Percentiles rank a stretch among this genome's conserved stretches.
Conservation (phyloP, 2,329 filamentous ascomycete species). For the Arthrinium puccinioides region DNA sequence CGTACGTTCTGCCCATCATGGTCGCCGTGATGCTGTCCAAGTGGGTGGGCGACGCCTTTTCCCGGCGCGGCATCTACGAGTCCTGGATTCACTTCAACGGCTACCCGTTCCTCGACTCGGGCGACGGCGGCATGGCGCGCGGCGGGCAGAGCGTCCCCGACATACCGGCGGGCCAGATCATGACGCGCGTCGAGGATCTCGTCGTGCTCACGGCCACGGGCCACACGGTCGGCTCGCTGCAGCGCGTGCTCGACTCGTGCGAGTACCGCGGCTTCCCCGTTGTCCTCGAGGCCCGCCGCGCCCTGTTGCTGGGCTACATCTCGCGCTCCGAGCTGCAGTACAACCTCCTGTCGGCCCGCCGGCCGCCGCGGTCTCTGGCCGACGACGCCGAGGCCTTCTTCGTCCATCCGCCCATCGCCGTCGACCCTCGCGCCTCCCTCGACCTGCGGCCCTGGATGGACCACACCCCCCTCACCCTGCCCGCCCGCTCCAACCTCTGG, state of each 20-base stretch:
- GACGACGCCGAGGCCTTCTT: constrained; percentile 77
- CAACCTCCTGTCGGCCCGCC: constrained; percentile 60
- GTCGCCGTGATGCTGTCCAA: constrained; percentile 97
- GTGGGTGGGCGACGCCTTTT: constrained; percentile 96
- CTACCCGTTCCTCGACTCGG: constrained; percentile 92
- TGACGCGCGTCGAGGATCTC: constrained; percentile 88
- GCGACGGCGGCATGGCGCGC: constrained; percentile 54
- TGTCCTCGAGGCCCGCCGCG: constrained; percentile 68
- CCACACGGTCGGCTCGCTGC: constrained; percentile 75
- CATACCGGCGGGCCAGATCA: constrained; percentile 77
- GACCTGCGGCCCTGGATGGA: constrained; percentile 98
- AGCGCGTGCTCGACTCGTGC: constrained; percentile 62
- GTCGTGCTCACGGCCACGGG: constrained; percentile 80
- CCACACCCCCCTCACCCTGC: constrained; percentile 89
- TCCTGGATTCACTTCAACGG: constrained; percentile 95
- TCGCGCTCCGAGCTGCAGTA: constrained; percentile 83
- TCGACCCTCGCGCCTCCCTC: constrained; percentile 70
- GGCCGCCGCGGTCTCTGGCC: constrained; percentile 50
- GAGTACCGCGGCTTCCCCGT: constrained; percentile 89
- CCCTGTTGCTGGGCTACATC: constrained; percentile 85
- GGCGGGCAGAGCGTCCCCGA: constrained; percentile 54
- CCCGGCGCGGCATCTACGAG: constrained; percentile 90
- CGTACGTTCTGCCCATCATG: constrained; percentile 98
- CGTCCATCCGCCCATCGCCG: constrained; percentile 70
- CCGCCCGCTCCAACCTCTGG: constrained; percentile 67